phyloP scores from a whole-genome alignment of 306 rosid genomes.

The Prosopis cineraria region DNA sequence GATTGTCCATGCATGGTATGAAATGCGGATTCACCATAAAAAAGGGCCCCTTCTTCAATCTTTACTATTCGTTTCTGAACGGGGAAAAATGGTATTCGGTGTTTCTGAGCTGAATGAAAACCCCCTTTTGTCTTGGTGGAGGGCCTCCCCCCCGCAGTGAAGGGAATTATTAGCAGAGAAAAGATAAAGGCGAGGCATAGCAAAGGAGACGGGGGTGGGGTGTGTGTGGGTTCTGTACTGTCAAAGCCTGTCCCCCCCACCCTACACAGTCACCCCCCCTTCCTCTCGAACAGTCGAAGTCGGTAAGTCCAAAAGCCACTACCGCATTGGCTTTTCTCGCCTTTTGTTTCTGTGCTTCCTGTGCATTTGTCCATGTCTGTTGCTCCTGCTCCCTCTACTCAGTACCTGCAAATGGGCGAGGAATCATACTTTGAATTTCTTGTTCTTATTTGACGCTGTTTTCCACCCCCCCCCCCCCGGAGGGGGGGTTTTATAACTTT shows the following conservation, averaged over 20 bases:
- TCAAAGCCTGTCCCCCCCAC: slow-evolving; percentile 88
- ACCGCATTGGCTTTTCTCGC: slow-evolving; percentile 67
- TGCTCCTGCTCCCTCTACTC: slow-evolving; percentile 74
- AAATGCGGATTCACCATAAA: neutral
- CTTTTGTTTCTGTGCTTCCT: slow-evolving; percentile 82
- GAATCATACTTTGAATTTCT: slow-evolving; percentile 83
- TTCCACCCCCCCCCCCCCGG: slow-evolving; percentile 20
- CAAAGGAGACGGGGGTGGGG: slow-evolving; percentile 53
- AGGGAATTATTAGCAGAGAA: slow-evolving; percentile 47
- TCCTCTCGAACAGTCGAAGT: slow-evolving; percentile 49
- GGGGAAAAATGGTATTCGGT: neutral
- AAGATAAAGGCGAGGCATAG: slow-evolving; percentile 51
- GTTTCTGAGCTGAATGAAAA: slow-evolving; percentile 39
- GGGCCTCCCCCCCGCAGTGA: slow-evolving; percentile 61
- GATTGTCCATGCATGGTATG: too few species aligned
- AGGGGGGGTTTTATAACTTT: too few species aligned
- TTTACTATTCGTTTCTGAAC: neutral
- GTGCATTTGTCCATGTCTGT: slow-evolving; percentile 78
- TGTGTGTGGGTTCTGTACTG: slow-evolving; percentile 80
- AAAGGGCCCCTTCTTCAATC: neutral
- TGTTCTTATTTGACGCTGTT: slow-evolving; percentile 66
- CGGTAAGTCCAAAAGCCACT: slow-evolving; percentile 60
- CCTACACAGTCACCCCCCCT: slow-evolving; percentile 56
- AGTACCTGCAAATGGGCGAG: slow-evolving; percentile 85
- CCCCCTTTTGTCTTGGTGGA: slow-evolving; percentile 67